phyloP scores from a whole-genome alignment of 352 stramenopile species.

The Phytophthora brassicae region DNA sequence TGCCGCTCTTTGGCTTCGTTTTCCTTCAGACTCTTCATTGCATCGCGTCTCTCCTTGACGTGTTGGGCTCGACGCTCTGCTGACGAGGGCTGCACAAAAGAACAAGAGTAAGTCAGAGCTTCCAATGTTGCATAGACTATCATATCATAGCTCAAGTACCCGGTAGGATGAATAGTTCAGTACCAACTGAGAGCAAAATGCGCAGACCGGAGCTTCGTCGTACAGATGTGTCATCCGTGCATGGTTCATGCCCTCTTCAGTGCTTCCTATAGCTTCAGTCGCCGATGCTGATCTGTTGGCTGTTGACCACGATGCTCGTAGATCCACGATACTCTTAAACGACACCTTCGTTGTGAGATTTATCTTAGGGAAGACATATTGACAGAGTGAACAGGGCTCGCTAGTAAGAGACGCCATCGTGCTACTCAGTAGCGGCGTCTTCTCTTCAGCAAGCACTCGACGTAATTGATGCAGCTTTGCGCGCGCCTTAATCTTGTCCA shows the following conservation, averaged over 20 bases:
- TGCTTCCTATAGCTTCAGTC: conserved; percentile 5
- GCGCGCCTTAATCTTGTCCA: conserved; percentile 56
- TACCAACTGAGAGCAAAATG: conserved; percentile 59
- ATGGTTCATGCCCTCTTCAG: conserved; percentile 20
- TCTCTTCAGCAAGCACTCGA: conserved; percentile 37
- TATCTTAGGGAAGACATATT: conserved; percentile 58
- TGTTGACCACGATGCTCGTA: conserved; percentile 44
- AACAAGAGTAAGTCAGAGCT: conserved; percentile 1
- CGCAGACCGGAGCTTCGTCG: conserved; percentile 58
- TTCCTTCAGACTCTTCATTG: conserved; percentile 26
- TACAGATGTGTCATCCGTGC: conserved; percentile 55
- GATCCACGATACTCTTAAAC: conserved; percentile 64
- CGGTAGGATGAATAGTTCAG: conserved; percentile 52
- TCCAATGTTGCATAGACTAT: not conserved
- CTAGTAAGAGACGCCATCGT: conserved; percentile 55
- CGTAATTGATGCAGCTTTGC: conserved; percentile 42
- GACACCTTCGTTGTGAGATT: conserved; percentile 59
- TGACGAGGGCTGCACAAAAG: conserved; percentile 30
- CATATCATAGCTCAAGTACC: conserved; percentile 29
- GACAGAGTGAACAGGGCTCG: conserved; percentile 57
- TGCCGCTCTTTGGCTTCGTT: conserved; percentile 23
- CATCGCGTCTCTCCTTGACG: conserved; percentile 18
- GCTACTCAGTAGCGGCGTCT: conserved; percentile 50
- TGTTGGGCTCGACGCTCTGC: conserved; percentile 28
- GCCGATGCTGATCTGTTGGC: not conserved